Base-by-base conservation (phyloP, 768 basidiomycete species). In the Artomyces pyxidatus region DNA sequence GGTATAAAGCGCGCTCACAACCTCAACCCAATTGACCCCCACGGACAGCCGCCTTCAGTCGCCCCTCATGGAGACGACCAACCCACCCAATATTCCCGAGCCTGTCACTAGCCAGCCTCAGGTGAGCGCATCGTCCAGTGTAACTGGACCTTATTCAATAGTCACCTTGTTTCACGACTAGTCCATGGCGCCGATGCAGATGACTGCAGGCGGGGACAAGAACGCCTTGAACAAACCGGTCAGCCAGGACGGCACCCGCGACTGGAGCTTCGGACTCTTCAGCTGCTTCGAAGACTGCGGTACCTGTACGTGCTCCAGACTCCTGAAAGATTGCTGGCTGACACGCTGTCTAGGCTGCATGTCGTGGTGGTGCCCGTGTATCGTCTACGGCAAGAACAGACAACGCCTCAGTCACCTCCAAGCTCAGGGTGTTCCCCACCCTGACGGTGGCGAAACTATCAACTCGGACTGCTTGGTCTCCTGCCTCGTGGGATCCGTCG, bases 331-430 rank as follows among this genome's bases (percentile, higher is more conserved):
- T 2, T 11, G 6, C 8, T 16, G 22, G 2, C 3, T 7, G 11
- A 17, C 5, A n/a, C 5, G 4, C 2, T 16, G 19, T 23, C 3
- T 23, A 40, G 39, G 50, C 21, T 52, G 32, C 42, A 6, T 53
- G 29, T 56, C 71, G 1, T 66, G 60, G 43, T 71, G 57, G 54
- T 68, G 59, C 52, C 70, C 73, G 10, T 73, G 71, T 52, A 56
- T 70, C 23, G 57, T 65, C 8, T 69, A 71, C 46, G 65, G 63
- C 16, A 55, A 66, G 52, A 68, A 68, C 58, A 69, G 61, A 42
- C 56, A 63, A 38, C 66, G 71, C 17, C 38, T 64, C 21, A 54
- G 60, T 4, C 63, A 71, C 45, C 66, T 72, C 35, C 38, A 63
- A 12, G 42, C 48, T 14, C 49, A 60, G 3, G 66, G 65, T 10